Evolutionary conservation across 768 basidiomycete species (phyloP), one percentile per base, ranked within the genome.

Genomic region (Chalciporus sphaerocephalus): DNA sequence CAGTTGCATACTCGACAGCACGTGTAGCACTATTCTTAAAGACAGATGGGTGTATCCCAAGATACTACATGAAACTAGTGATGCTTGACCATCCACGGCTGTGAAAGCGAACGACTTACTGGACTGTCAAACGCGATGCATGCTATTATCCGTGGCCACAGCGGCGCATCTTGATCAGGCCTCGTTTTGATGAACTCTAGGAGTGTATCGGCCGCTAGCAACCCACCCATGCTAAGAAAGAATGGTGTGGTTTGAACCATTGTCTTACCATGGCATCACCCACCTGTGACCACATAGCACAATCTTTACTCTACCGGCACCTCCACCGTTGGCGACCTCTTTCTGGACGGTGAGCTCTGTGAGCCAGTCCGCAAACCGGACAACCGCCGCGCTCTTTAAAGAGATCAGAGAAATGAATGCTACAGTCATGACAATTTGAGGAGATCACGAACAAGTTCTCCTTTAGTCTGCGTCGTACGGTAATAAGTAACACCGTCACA

Each of bases 221-320:
- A 69, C 2, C 93, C 93, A 17, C 93, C 93, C 93, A 96, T 96
- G 60, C 93, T 94, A n/a, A 32, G 55, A 13, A 35, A 39, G 46
- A n/a, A 39, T 23, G 4, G 25, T 21, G 25, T 32, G 25, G 21
- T 48, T 18, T 44, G 47, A 32, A n/a, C n/a, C 5, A 18, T 6
- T 20, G n/a, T n/a, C n/a, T n/a, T n/a, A n/a, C n/a, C n/a, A n/a
- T n/a, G n/a, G n/a, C n/a, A n/a, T n/a, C n/a, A 54, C 73, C 36
- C 47, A 83, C 89, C 88, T 91, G 60, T 96, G 93, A 5, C 92
- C 92, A 60, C 92, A 93, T 6, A 96, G 72, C 4, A 93, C 85
- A 39, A 95, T 77, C 61, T 81, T 89, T 0, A 84, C 85, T 41
- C 68, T 72, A 23, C 79, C 79, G 35, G 78, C 85, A 8, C 90